Percentiles rank a stretch among this genome's conserved stretches.
Evolutionary conservation across 2,329 filamentous ascomycete species (phyloP).

Genomic region (Hypoxylon sp.): DNA sequence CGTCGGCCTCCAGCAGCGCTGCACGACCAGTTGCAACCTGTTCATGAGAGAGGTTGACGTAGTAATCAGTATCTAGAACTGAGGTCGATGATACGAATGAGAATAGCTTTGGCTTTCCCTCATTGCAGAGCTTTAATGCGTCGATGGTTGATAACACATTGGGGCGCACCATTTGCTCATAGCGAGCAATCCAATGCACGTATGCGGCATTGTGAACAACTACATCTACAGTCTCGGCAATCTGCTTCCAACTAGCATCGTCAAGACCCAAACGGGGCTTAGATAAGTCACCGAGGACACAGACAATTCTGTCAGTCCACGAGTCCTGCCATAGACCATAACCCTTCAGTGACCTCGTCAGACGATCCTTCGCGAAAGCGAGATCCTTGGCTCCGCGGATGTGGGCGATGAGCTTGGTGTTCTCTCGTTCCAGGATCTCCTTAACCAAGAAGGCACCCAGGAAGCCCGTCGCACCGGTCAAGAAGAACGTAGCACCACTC

Average conservation of each 20-base stretch:
- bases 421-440: too few relatives aligned
- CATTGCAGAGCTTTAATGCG: constrained; percentile 76
- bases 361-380: too few relatives aligned
- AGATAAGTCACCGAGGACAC: constrained; percentile 77
- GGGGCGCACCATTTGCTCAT: constrained; percentile 72
- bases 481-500: too few relatives aligned
- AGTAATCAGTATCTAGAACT: constrained; percentile 83
- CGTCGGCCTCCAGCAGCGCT: constrained; percentile 77
- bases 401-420: too few relatives aligned
- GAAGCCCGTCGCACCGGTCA: too few relatives aligned
- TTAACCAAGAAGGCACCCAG: too few relatives aligned
- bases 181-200: constrained; percentile 84
- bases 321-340: constrained; percentile 77
- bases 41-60: constrained; percentile 74
- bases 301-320: constrained; percentile 72
- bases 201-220: too few relatives aligned
- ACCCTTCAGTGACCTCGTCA: constrained; percentile 72
- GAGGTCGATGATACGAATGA: constrained; percentile 85
- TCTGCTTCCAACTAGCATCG: constrained; percentile 67
- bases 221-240: constrained; percentile 71
- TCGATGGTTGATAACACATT: constrained; percentile 88
- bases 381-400: too few relatives aligned
- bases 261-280: constrained; percentile 78
- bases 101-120: constrained; percentile 80
- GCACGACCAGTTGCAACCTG: constrained; percentile 67